phyloP scores from a whole-genome alignment of 1,284 basidiomycete genomes.

The Ustilago bromivora region DNA sequence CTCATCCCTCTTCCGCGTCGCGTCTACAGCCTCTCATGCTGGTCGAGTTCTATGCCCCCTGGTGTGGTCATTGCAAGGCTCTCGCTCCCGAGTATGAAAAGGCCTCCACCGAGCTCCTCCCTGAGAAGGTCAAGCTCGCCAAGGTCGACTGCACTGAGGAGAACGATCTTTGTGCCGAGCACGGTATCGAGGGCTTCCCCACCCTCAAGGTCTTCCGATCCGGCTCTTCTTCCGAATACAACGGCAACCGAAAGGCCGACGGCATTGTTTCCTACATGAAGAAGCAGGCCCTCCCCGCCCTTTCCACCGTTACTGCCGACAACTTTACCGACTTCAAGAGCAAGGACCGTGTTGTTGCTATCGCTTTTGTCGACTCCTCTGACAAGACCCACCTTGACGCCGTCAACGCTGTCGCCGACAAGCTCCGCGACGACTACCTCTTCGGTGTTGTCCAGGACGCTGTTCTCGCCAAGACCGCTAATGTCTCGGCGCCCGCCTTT shows the following conservation, averaged over 20 bases:
- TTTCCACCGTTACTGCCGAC: conserved; percentile 80
- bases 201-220: conserved; percentile 92
- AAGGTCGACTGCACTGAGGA: conserved; percentile 80
- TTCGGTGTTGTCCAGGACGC: conserved; percentile 79
- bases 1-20: background rate
- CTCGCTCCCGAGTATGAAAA: conserved; percentile 82
- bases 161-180: conserved; percentile 69
- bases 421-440: conserved; percentile 89
- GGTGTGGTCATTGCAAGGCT: conserved; percentile 83
- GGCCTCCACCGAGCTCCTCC: conserved; percentile 89
- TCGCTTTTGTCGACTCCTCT: conserved; percentile 84
- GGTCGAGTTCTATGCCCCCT: conserved; percentile 95
- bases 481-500: conserved; percentile 82
- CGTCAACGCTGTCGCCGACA: conserved; percentile 84
- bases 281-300: conserved; percentile 98
- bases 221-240: conserved; percentile 80
- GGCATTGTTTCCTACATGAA: conserved; percentile 97
- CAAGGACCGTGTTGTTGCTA: conserved; percentile 89
- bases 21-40: conserved; percentile 79
- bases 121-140: conserved; percentile 87
- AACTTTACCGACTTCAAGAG: conserved; percentile 87
- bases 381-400: conserved; percentile 74
- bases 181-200: conserved; percentile 91
- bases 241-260: conserved; percentile 90
- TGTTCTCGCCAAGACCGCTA: conserved; percentile 78